These are phyloP conservation scores for Aspergillus wentii DNA, from an alignment of 495 filamentous ascomycete genomes.

Conservation along the genomic window DNA sequence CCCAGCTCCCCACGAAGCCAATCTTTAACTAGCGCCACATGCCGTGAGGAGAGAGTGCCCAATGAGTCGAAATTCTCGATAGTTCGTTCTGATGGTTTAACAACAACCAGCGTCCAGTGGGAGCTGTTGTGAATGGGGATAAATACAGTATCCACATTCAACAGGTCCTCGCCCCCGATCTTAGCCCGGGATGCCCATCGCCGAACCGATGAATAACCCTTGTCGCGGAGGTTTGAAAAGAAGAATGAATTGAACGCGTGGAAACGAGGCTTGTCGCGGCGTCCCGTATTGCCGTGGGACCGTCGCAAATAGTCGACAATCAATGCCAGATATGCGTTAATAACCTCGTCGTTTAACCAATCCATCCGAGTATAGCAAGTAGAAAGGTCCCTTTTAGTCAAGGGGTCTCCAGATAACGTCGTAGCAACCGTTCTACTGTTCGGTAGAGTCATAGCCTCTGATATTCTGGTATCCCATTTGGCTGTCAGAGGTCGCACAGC, in stretches of 20 bases:
- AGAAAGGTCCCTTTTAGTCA: slow-evolving; percentile 59
- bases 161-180: slow-evolving; percentile 46
- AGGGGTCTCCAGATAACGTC: slow-evolving; percentile 48
- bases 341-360: slow-evolving; percentile 84
- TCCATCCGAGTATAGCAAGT: slow-evolving; percentile 44
- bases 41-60: slow-evolving; percentile 26
- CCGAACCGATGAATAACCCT: slow-evolving; percentile 42
- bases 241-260: slow-evolving; percentile 72
- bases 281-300: slow-evolving; percentile 34
- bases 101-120: slow-evolving; percentile 64
- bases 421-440: slow-evolving; percentile 29
- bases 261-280: slow-evolving; percentile 54
- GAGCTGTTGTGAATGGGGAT: slow-evolving; percentile 49
- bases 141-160: slow-evolving; percentile 56
- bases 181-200: slow-evolving; percentile 54
- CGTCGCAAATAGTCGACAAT: slow-evolving; percentile 58
- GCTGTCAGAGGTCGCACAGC: slow-evolving; percentile 39
- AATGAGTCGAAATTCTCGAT: slow-evolving; percentile 78
- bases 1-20: slow-evolving; percentile 61
- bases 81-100: slow-evolving; percentile 56
- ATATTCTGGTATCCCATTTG: slow-evolving; percentile 40
- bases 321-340: slow-evolving; percentile 61
- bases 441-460: slow-evolving; percentile 21
- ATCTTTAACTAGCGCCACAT: slow-evolving; percentile 35
- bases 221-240: slow-evolving; percentile 53